A percentile compares a stretch with the other conserved stretches of the same genome.
Conservation (phyloP, 495 filamentous ascomycete species). For the Amphirosellinia nigrospora region DNA sequence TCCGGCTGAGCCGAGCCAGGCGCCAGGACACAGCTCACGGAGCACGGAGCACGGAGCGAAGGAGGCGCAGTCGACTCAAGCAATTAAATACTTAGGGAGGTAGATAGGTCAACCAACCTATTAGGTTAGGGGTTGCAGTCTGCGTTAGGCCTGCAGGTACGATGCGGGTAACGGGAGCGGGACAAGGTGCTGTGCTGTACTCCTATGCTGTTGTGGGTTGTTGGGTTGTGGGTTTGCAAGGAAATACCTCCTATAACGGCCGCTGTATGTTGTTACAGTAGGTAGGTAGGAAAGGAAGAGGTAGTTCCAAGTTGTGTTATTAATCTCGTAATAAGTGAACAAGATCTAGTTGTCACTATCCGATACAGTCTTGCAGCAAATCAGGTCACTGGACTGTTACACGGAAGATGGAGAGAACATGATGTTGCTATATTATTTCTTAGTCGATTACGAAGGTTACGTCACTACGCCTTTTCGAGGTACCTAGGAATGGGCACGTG, state of each 20-base stretch:
- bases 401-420: background rate
- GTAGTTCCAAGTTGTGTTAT: too few relatives aligned
- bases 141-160: background rate
- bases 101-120: slow-evolving; percentile 7
- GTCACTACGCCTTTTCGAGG: background rate
- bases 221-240: background rate
- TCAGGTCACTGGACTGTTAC: background rate
- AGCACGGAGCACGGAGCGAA: background rate
- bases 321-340: background rate
- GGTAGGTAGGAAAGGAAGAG: too few relatives aligned
- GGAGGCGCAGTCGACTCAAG: slow-evolving; percentile 16
- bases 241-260: background rate
- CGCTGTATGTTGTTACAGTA: background rate
- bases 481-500: slow-evolving; percentile 1
- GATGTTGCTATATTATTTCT: background rate
- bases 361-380: background rate
- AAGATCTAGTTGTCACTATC: background rate
- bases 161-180: slow-evolving; percentile 1
- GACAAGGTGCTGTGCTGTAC: background rate
- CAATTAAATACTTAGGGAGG: too few relatives aligned
- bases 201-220: too few relatives aligned
- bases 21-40: background rate
- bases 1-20: slow-evolving; percentile 20
- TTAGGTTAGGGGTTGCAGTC: slow-evolving; percentile 1
- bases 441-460: background rate